These are phyloP conservation scores for Geotrichum phurueaensis DNA, from an alignment of 1,139 yeast genomes.

Conservation along the genomic window DNA sequence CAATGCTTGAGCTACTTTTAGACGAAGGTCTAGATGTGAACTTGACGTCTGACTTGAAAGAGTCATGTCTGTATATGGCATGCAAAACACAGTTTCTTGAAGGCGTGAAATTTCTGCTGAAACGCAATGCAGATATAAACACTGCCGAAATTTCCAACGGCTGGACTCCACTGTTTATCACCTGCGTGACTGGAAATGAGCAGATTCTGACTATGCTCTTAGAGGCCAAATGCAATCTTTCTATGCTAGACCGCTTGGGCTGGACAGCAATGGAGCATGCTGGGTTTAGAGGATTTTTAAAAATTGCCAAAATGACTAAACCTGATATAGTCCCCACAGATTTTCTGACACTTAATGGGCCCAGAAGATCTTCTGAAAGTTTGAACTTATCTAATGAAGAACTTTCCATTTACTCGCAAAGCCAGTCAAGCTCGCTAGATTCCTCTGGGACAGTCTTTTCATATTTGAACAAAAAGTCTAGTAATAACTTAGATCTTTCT, in stretches of 20 bases:
- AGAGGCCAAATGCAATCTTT: conserved; percentile 43
- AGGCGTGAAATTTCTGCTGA: conserved; percentile 51
- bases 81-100: conserved; percentile 56
- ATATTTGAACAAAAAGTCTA: background rate
- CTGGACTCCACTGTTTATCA: conserved; percentile 91
- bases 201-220: conserved; percentile 55
- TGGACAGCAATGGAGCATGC: conserved; percentile 99
- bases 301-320: conserved; percentile 55
- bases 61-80: conserved; percentile 79
- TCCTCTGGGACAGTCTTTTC: background rate
- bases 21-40: conserved; percentile 59
- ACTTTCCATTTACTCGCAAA: conserved; percentile 4
- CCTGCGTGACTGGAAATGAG: conserved; percentile 76
- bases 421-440: background rate
- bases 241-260: conserved; percentile 73
- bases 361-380: background rate
- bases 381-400: background rate
- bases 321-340: conserved; percentile 36
- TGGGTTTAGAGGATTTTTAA: conserved; percentile 78
- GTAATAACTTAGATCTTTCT: background rate
- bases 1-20: conserved; percentile 51
- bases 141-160: conserved; percentile 74
- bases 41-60: conserved; percentile 60
- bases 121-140: conserved; percentile 63
- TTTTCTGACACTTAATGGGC: conserved; percentile 1